These are phyloP conservation scores for Sisymbrium altissimum DNA, from an alignment of 345 rosid genomes.

Conservation along the genomic window DNA sequence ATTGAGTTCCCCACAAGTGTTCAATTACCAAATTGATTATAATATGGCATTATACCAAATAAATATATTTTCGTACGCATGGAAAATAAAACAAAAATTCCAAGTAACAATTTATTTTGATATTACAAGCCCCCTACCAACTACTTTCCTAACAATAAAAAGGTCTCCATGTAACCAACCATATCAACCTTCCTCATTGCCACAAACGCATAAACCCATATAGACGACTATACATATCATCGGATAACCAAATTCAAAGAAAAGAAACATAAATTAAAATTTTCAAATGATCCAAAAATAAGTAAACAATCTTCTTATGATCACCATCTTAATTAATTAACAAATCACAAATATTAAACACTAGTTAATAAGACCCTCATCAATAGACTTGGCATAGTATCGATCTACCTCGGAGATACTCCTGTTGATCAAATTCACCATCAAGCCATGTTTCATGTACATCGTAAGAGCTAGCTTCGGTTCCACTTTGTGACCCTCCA, in stretches of 20 bases:
- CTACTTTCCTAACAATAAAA: conserved; percentile 12
- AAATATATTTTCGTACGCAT: not conserved
- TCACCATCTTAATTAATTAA: not conserved
- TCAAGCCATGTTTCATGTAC: conserved; percentile 78
- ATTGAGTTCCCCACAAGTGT: not conserved
- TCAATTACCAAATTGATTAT: not conserved
- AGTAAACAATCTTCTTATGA: conserved; percentile 11
- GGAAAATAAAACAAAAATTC: not conserved
- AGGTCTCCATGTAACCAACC: not conserved
- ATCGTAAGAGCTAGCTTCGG: conserved; percentile 79
- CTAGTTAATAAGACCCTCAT: not conserved
- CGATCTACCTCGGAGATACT: conserved; percentile 15
- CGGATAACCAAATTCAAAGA: not conserved
- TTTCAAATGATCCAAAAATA: conserved; percentile 17
- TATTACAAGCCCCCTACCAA: conserved; percentile 15
- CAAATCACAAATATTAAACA: conserved; percentile 6
- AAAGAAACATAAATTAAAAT: not conserved
- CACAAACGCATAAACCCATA: conserved; percentile 12
- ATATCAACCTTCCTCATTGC: not conserved
- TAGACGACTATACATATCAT: conserved; percentile 19
- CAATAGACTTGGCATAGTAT: conserved; percentile 13
- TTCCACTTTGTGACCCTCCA: conserved; percentile 46
- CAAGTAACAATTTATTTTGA: not conserved
- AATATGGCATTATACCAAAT: not conserved
- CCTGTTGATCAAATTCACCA: conserved; percentile 30